Percentiles rank a stretch among this genome's conserved stretches.
phyloP scores from a whole-genome alignment of 164 flowering plant species.

The Chloranthus sessilifolius region DNA sequence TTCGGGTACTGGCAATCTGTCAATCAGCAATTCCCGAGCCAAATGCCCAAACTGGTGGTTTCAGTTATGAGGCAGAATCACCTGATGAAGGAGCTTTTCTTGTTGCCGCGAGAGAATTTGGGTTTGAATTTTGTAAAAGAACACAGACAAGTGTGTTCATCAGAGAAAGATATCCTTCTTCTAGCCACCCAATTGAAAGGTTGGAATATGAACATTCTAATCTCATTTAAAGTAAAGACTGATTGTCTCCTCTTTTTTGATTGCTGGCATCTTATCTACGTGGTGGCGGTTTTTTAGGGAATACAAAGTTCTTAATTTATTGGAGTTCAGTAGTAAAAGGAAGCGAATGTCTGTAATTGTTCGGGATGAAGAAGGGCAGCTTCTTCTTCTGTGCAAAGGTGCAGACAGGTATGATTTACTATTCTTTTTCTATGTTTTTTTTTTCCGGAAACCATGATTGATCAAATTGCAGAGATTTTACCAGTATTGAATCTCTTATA shows the following conservation, averaged over 20 bases:
- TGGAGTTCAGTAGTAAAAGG: constrained; percentile 89
- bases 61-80: constrained; percentile 86
- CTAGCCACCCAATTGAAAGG: constrained; percentile 58
- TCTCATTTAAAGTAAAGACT: neutral
- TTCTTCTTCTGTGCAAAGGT: constrained; percentile 85
- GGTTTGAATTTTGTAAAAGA: constrained; percentile 80
- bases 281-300: constrained; percentile 46
- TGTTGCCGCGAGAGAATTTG: constrained; percentile 94
- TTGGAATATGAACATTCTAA: constrained; percentile 16
- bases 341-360: constrained; percentile 90
- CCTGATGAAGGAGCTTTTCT: constrained; percentile 97
- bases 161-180: constrained; percentile 52
- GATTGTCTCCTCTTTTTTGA: neutral
- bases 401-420: constrained; percentile 89
- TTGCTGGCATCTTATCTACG: neutral
- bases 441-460: too few species aligned
- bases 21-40: constrained; percentile 88
- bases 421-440: constrained; percentile 1
- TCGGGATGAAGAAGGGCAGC: constrained; percentile 62
- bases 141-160: constrained; percentile 69
- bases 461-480: too few species aligned
- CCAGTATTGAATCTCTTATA: too few species aligned
- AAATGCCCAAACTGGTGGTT: constrained; percentile 62
- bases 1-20: constrained; percentile 80
- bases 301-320: constrained; percentile 62